These are phyloP conservation scores for Selenicereus undatus DNA, from an alignment of 148 eudicot genomes.

Conservation along the genomic window DNA sequence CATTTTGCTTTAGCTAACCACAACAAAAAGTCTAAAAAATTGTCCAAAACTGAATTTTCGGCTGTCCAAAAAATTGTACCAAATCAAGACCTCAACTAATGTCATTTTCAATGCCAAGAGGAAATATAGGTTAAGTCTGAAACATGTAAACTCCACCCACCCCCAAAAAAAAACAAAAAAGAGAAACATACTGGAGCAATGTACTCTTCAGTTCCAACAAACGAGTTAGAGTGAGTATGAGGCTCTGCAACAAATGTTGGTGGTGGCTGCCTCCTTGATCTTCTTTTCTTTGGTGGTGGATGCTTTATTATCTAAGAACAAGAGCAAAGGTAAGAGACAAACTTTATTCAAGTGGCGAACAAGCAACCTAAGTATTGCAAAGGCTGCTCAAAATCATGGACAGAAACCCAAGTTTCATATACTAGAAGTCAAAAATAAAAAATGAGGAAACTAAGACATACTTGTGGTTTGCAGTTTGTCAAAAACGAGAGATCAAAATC, in stretches of 20 bases:
- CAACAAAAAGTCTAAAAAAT: neutral
- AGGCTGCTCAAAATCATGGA: neutral
- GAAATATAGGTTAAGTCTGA: neutral
- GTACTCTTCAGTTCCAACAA: conserved; percentile 99
- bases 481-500: conserved; percentile 93
- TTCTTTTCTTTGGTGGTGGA: conserved; percentile 53
- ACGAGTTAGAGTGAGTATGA: conserved; percentile 78
- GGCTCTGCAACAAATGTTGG: conserved; percentile 92
- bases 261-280: conserved; percentile 67
- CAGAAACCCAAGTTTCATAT: neutral
- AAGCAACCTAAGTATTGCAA: neutral
- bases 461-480: conserved; percentile 84
- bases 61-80: neutral
- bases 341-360: neutral
- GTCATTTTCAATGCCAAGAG: neutral
- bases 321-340: conserved; percentile 4
- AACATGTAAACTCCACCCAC: neutral
- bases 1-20: neutral
- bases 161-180: neutral
- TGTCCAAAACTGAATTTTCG: neutral
- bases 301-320: conserved; percentile 71
- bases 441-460: conserved; percentile 32
- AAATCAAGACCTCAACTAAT: neutral
- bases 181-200: conserved; percentile 79
- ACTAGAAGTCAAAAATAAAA: neutral